Conservation (phyloP, 202 grass and related monocot genomes). For the Elaeis oleifera region DNA sequence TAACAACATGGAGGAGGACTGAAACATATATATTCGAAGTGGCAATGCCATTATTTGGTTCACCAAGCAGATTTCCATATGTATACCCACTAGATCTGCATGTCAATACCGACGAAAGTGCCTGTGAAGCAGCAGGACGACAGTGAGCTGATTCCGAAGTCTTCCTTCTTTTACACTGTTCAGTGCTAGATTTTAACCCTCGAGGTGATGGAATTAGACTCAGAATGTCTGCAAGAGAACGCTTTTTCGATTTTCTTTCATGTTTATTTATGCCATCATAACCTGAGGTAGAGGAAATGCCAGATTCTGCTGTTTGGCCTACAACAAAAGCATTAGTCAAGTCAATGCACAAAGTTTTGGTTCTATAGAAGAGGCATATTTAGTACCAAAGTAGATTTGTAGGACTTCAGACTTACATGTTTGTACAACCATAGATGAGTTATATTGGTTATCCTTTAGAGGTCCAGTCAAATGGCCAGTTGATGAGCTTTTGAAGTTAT, state of each 20-base stretch:
- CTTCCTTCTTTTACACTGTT: constrained; percentile 51
- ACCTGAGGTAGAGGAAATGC: constrained; percentile 12
- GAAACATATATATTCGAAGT: constrained; percentile 60
- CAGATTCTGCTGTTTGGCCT: constrained; percentile 36
- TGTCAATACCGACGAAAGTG: constrained; percentile 34
- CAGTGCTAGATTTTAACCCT: constrained; percentile 33
- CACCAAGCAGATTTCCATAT: constrained; percentile 52
- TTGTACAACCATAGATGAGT: constrained; percentile 7
- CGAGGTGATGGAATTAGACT: constrained; percentile 46
- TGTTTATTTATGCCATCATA: constrained; percentile 29
- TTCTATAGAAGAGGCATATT: too few relatives aligned
- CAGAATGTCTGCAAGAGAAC: constrained; percentile 54
- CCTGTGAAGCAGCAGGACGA: constrained; percentile 28
- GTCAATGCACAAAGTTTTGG: too few relatives aligned
- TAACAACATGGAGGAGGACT: constrained; percentile 76
- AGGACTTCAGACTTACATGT: constrained; percentile 20
- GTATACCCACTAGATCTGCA: constrained; percentile 40
- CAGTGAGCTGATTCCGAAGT: constrained; percentile 32
- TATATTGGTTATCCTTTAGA: constrained; percentile 30
- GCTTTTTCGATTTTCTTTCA: constrained; percentile 45
- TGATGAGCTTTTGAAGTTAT: constrained; percentile 16
- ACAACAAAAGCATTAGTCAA: constrained; percentile 14
- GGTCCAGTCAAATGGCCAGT: constrained; percentile 30
- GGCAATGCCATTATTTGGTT: constrained; percentile 49
- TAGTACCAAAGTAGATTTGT: neutral